phyloP scores from a whole-genome alignment of 129 eudicot species.

The Tagetes patula region DNA sequence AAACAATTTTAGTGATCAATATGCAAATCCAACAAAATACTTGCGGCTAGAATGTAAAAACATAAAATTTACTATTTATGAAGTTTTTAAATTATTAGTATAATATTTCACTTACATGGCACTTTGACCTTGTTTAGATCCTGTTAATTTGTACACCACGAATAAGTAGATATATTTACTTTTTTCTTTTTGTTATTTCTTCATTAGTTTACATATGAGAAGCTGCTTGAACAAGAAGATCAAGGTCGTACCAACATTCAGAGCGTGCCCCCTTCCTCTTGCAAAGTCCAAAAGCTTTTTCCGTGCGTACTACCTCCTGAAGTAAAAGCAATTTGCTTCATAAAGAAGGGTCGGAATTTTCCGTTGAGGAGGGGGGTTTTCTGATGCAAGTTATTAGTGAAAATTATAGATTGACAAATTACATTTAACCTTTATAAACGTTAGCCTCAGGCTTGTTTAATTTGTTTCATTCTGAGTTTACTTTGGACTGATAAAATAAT shows the following conservation, averaged over 20 bases:
- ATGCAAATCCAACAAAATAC: too few species aligned
- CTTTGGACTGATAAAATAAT: too few species aligned
- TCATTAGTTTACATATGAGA: constrained; percentile 6
- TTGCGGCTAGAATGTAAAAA: too few species aligned
- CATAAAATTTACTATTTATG: too few species aligned
- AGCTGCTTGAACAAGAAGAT: constrained; percentile 18
- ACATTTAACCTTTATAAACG: neutral
- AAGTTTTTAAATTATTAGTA: too few species aligned
- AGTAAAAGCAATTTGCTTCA: neutral
- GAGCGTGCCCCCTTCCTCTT: neutral
- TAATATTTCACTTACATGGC: neutral
- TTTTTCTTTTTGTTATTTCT: neutral
- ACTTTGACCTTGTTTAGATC: neutral
- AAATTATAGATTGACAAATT: neutral
- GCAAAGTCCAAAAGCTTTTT: too few species aligned
- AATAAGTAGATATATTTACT: neutral
- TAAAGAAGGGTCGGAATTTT: constrained; percentile 10
- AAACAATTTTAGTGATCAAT: too few species aligned
- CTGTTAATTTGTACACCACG: too few species aligned
- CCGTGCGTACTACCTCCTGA: neutral
- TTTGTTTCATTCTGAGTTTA: too few species aligned
- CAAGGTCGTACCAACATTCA: neutral
- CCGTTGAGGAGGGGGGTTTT: neutral
- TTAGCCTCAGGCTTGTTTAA: neutral
- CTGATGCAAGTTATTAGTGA: neutral